phyloP scores from a whole-genome alignment of 2,329 filamentous ascomycete genomes.

The Lojkania enalia region DNA sequence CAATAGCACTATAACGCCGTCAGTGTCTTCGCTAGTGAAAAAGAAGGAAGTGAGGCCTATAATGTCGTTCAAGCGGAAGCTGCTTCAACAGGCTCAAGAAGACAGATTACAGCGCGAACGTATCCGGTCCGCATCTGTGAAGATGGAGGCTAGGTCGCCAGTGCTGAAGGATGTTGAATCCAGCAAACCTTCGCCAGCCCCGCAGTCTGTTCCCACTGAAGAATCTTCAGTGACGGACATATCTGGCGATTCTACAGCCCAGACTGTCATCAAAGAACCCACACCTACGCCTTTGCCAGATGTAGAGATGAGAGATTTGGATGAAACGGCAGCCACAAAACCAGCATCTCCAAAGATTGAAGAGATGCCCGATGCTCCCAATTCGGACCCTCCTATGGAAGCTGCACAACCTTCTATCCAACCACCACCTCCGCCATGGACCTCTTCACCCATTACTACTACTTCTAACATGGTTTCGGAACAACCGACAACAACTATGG shows the following conservation, averaged over 20 bases:
- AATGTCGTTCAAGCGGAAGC: constrained; percentile 42
- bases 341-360: constrained; percentile 28
- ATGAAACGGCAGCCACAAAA: constrained; percentile 17
- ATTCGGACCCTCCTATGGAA: constrained; percentile 20
- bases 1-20: constrained; percentile 11
- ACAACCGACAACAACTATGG: constrained; percentile 17
- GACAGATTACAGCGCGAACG: constrained; percentile 43
- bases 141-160: constrained; percentile 38
- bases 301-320: constrained; percentile 53
- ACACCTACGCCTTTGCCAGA: constrained; percentile 38
- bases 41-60: constrained; percentile 14
- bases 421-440: constrained; percentile 40
- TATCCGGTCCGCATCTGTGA: constrained; percentile 41
- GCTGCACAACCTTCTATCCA: constrained; percentile 36
- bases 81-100: constrained; percentile 44
- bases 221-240: constrained; percentile 33
- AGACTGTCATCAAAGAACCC: constrained; percentile 23
- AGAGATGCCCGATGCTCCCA: constrained; percentile 35
- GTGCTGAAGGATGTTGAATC: constrained; percentile 38
- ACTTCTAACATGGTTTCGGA: constrained; percentile 4
- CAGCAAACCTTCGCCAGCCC: constrained; percentile 35
- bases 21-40: not conserved
- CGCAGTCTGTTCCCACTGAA: constrained; percentile 28
- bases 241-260: constrained; percentile 22
- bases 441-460: constrained; percentile 15